A percentile compares a stretch with the other conserved stretches of the same genome.
phyloP scores from a whole-genome alignment of 306 rosid species.

The Coriaria nepalensis region DNA sequence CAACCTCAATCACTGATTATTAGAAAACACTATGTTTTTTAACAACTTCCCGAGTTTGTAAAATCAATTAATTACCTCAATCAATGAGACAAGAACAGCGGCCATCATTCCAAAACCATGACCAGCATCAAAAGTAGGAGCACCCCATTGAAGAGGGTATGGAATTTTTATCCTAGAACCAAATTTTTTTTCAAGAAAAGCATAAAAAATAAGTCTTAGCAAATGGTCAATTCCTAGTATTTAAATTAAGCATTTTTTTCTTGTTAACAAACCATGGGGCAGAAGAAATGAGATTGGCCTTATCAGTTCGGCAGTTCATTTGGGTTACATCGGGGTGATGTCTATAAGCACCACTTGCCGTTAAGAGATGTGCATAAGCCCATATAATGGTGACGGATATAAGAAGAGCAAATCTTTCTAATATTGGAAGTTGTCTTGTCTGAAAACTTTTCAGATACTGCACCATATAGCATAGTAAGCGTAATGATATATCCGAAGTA shows the following conservation, averaged over 20 bases:
- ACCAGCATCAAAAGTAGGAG: constrained; percentile 87
- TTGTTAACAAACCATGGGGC: constrained; percentile 82
- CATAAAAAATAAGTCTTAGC: neutral
- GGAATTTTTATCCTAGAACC: constrained; percentile 76
- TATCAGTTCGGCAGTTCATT: constrained; percentile 71
- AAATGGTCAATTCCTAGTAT: neutral
- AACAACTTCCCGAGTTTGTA: neutral
- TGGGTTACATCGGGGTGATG: constrained; percentile 71
- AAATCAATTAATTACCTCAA: constrained; percentile 48
- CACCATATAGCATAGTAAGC: neutral
- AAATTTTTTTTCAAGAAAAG: neutral
- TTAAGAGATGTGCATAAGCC: constrained; percentile 98
- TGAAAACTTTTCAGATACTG: constrained; percentile 87
- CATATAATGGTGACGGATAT: constrained; percentile 81
- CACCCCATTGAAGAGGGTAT: constrained; percentile 97
- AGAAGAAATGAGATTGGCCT: constrained; percentile 79
- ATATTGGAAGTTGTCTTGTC: constrained; percentile 50
- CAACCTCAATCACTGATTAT: neutral
- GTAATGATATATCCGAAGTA: too few species aligned
- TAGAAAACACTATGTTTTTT: neutral
- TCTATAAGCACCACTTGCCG: constrained; percentile 90
- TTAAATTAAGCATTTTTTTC: too few species aligned
- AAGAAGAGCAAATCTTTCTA: constrained; percentile 81
- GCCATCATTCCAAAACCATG: constrained; percentile 97
- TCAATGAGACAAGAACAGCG: constrained; percentile 85